Percentiles rank a stretch among this genome's conserved stretches.
Evolutionary conservation across 1,139 yeast genomes (phyloP).

Genomic region (Arxiozyma bovina): DNA sequence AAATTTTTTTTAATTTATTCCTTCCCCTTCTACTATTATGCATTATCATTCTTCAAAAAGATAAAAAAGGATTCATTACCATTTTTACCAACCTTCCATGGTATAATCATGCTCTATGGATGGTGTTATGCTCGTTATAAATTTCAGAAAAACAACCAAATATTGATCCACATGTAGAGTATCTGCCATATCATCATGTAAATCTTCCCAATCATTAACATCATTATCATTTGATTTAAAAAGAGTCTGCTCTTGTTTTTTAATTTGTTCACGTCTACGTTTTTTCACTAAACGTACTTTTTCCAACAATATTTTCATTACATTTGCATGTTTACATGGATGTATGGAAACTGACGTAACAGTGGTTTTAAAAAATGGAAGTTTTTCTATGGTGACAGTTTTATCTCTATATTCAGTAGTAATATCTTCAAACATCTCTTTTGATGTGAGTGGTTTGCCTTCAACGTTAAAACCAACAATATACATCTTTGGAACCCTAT

Average conservation of each 20-base stretch:
- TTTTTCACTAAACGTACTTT: slow-evolving; percentile 46
- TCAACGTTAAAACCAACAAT: slow-evolving; percentile 76
- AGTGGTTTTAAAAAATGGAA: slow-evolving; percentile 73
- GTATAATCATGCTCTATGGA: slow-evolving; percentile 96
- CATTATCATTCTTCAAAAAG: no score
- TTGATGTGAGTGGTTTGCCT: slow-evolving; percentile 80
- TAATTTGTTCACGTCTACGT: slow-evolving; percentile 30
- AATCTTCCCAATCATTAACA: slow-evolving; percentile 39
- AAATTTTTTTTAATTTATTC: neutral
- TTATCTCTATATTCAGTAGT: slow-evolving; percentile 86
- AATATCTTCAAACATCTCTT: slow-evolving; percentile 91
- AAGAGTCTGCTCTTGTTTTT: neutral
- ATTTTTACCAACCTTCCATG: slow-evolving; percentile 66
- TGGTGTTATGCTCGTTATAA: slow-evolving; percentile 94
- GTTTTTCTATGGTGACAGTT: slow-evolving; percentile 90
- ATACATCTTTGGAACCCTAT: slow-evolving; percentile 91
- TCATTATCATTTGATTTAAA: slow-evolving; percentile 24
- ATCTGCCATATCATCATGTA: slow-evolving; percentile 34
- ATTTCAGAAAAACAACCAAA: slow-evolving; percentile 77
- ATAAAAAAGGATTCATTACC: neutral
- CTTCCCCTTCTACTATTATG: no score
- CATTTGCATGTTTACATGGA: slow-evolving; percentile 93
- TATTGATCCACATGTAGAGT: slow-evolving; percentile 84
- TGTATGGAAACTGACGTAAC: slow-evolving; percentile 79
- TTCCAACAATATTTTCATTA: slow-evolving; percentile 80